Evolutionary conservation across 1,284 basidiomycete species (phyloP).

Genomic region (Phylloporus sp.): DNA sequence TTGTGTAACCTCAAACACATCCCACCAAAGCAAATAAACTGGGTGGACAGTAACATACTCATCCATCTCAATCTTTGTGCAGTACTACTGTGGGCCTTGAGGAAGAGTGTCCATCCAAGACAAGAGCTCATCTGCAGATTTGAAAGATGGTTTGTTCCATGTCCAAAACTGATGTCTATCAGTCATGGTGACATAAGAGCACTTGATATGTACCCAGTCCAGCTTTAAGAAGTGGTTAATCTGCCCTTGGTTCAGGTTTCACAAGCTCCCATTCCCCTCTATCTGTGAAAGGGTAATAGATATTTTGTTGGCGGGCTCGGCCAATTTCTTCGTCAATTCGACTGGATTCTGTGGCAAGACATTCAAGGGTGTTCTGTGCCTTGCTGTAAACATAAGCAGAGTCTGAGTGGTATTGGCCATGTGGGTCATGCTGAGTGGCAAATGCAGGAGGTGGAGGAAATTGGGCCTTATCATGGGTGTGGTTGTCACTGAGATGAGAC

Average conservation of each 20-base stretch:
- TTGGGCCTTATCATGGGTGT: no score
- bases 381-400: slow-evolving; percentile 7
- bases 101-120: slow-evolving; percentile 5
- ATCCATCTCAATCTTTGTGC: not conserved
- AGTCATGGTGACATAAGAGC: no score
- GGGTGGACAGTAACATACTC: no score
- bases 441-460: not conserved
- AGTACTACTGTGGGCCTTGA: slow-evolving; percentile 2
- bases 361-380: slow-evolving; percentile 6
- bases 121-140: not conserved
- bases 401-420: slow-evolving; percentile 1
- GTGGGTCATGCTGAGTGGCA: not conserved
- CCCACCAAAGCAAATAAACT: no score
- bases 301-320: not conserved
- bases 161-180: not conserved
- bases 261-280: no score
- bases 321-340: not conserved
- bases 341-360: not conserved
- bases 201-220: no score
- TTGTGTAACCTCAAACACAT: no score
- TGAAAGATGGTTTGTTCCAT: not conserved
- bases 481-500: slow-evolving; percentile 1
- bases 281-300: no score
- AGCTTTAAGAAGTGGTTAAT: no score
- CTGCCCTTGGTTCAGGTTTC: no score